Evolutionary conservation across 2,329 filamentous ascomycete genomes (phyloP), one percentile per base, ranked within the genome.

Genomic region (Sclerotinia borealis): DNA sequence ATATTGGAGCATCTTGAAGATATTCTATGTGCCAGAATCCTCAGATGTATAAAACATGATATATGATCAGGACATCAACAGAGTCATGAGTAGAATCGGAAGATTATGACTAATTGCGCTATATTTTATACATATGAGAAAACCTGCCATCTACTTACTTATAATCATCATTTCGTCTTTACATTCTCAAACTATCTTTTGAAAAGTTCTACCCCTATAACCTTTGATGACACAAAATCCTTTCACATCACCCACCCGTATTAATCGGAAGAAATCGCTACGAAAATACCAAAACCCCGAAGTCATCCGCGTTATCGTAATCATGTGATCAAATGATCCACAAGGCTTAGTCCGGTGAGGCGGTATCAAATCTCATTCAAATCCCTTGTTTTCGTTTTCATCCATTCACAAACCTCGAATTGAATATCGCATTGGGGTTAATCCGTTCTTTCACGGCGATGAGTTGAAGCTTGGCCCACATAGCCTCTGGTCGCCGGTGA

Each of bases 251-350:
- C 37, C 27, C 15, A 11, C n/a, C 39, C 27, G n/a, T 13, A 29
- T 39, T 17, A 11, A 13, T 25, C 50, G 59, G 50, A 48, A 62
- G 3, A 48, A 56, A 56, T 17, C 59, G 59, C 22, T 48, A 55
- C 25, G 37, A 19, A 10, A 41, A 27, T 6, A 25, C 27, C n/a
- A n/a, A n/a, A n/a, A n/a, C n/a, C n/a, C 36, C 59, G 22, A 22
- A 15, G n/a, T 9, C n/a, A 17, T 22, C 37, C 37, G 25, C 15
- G 0, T 34, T 11, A 17, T 4, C 5, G 6, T 4, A 17, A 41
- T 61, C 59, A 56, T 31, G 36, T 56, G 50, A 56, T 55, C n/a
- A 47, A 1, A 19, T 61, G 50, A 61, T 10, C 50, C 22, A 37
- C 52, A 62, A 62, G 59, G 50, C 54, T 58, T 39, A 58, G 8